A percentile compares a stretch with the other conserved stretches of the same genome.
These are phyloP conservation scores for Kalanchoe fedtschenkoi DNA, from an alignment of 164 flowering plant species.

Conservation along the genomic window DNA sequence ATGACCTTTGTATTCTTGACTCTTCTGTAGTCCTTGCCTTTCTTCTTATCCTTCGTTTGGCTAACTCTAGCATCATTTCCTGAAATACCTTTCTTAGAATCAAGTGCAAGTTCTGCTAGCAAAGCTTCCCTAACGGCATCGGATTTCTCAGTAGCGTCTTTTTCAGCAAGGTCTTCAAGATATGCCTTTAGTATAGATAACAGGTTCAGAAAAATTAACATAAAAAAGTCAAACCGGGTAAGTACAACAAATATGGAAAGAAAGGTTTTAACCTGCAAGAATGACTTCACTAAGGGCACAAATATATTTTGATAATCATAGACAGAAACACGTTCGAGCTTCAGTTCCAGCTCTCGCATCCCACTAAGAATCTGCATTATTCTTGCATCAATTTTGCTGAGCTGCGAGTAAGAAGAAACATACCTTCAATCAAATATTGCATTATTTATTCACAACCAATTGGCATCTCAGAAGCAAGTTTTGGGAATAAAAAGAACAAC, in stretches of 20 bases:
- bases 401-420: conserved; percentile 41
- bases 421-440: conserved; percentile 11
- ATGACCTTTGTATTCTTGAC: conserved; percentile 67
- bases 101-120: conserved; percentile 88
- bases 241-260: background rate
- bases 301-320: conserved; percentile 68
- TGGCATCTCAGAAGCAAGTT: conserved; percentile 4
- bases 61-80: conserved; percentile 43
- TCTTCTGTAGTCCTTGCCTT: conserved; percentile 57
- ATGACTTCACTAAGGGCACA: conserved; percentile 68
- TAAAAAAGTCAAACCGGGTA: conserved; percentile 1
- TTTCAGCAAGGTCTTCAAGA: conserved; percentile 85
- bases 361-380: conserved; percentile 55
- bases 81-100: conserved; percentile 43
- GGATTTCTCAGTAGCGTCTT: conserved; percentile 89
- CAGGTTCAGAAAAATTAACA: conserved; percentile 3
- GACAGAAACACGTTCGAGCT: conserved; percentile 57
- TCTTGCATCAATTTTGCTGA: conserved; percentile 83
- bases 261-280: conserved; percentile 53
- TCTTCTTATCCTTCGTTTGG: conserved; percentile 78
- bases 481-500: conserved; percentile 28
- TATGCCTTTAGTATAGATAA: conserved; percentile 49
- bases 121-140: conserved; percentile 98
- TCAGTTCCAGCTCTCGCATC: conserved; percentile 78
- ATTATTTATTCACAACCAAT: background rate